Percentiles rank a stretch among this genome's conserved stretches.
phyloP scores from a whole-genome alignment of 1,139 yeast species.

The Protomyces inouyei region DNA sequence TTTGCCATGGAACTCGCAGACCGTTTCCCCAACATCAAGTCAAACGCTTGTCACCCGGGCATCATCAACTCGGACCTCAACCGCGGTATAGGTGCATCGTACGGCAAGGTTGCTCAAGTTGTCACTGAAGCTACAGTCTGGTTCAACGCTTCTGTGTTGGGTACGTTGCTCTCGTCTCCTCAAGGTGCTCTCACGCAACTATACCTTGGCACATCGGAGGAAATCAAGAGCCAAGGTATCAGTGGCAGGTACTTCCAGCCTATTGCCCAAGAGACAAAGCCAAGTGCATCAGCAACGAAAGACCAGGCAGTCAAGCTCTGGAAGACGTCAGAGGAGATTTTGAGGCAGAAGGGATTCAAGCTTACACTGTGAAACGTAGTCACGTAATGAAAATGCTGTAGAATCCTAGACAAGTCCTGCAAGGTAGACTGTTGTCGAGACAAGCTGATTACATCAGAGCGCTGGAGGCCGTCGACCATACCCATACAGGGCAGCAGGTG shows the following conservation, averaged over 20 bases:
- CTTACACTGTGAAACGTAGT: neutral
- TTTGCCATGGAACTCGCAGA: slow-evolving; percentile 29
- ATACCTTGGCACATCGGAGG: slow-evolving; percentile 17
- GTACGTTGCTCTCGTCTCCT: neutral
- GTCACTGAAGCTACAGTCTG: neutral
- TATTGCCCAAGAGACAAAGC: neutral
- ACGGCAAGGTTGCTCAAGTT: neutral
- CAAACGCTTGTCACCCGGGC: slow-evolving; percentile 33
- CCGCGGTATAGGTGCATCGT: neutral
- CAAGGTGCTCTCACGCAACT: slow-evolving; percentile 27
- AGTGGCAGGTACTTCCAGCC: slow-evolving; percentile 21
- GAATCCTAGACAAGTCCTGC: too few species aligned
- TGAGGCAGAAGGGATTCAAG: neutral
- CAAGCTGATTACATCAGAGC: too few species aligned
- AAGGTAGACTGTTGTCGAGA: too few species aligned
- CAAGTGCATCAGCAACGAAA: neutral
- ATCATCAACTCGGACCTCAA: slow-evolving; percentile 29
- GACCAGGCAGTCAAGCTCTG: slow-evolving; percentile 8
- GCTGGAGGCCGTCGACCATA: too few species aligned
- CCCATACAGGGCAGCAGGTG: too few species aligned
- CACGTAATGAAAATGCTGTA: too few species aligned
- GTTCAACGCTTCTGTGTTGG: neutral
- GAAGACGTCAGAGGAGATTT: slow-evolving; percentile 3
- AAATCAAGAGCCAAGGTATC: slow-evolving; percentile 5
- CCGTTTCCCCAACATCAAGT: slow-evolving; percentile 23